Base-by-base conservation (phyloP, 2,329 filamentous ascomycete genomes). In the Fusarium dlaminii region DNA sequence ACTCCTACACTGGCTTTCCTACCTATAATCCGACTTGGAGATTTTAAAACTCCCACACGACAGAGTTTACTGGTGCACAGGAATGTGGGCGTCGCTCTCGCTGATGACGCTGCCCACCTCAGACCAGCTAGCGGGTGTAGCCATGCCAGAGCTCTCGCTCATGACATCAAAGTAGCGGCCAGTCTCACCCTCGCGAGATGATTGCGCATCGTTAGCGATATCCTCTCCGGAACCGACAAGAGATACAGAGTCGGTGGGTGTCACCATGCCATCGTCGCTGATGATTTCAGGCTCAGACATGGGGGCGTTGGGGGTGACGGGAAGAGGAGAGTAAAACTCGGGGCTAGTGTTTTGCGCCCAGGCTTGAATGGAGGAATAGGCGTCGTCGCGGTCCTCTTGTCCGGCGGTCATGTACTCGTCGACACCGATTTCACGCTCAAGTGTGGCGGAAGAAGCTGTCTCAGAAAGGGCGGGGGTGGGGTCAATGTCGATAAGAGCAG, bases 71-170 rank as follows among this genome's bases (percentile, higher is more conserved):
- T 82, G 80, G 40, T 80, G 83, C n/a, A 78, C 75, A 17, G 79
- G 80, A 10, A 77, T 61, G 12, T 76, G 78, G 15, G 78, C 80
- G 55, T 90, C 87, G 73, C 81, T 87, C 78, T 90, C 88, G 78
- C 89, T 91, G 32, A 91, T 82, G 18, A 90, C 86, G 71, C 90
- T 92, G 67, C 89, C 90, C 20, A 92, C 86, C 78, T 92, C 90
- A 12, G 88, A 90, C 90, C 90, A 92, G 80, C 88, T 90, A 3
- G 86, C 86, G 0, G 90, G 90, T 2, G 90, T 92, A 62, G 85
- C 80, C 76, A 91, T 87, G 36, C 88, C 89, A 37, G 88, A 88
- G 75, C 87, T 89, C 72, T 90, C 87, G 75, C 89, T 91, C 82
- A 90, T 81, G 22, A 91, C 86, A 68, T 90, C 89, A 60, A 84